A percentile compares a stretch with the other conserved stretches of the same genome.
Evolutionary conservation across 176 grass and related monocot species (phyloP).

Genomic region (Avena eriantha): DNA sequence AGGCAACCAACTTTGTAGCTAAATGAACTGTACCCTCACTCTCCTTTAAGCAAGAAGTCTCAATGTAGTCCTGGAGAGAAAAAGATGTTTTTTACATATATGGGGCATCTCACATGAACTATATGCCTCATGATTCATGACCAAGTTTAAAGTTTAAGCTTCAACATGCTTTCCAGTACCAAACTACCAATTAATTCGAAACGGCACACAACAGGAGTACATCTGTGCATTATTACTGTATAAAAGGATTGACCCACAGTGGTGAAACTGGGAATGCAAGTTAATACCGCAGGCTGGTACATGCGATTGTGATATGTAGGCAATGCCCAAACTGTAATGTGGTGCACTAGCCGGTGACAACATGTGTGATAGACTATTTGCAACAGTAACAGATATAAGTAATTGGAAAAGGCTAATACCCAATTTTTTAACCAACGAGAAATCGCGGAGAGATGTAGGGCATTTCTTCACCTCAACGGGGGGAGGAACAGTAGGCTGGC

Average conservation of each 20-base stretch:
- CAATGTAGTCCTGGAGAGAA: neutral
- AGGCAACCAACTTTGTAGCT: neutral
- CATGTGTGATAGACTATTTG: neutral
- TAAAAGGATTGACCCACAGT: no score
- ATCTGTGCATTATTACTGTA: no score
- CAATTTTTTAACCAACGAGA: neutral
- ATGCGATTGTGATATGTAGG: no score
- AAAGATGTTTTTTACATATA: neutral
- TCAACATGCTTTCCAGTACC: no score
- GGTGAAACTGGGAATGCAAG: neutral
- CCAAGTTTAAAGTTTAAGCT: no score
- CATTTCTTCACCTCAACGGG: neutral
- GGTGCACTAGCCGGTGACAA: neutral
- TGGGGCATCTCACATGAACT: neutral
- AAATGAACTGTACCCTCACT: neutral
- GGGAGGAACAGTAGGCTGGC: neutral
- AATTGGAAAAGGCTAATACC: no score
- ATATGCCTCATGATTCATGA: no score
- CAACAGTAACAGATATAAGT: no score
- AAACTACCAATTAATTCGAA: no score
- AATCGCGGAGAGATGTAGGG: neutral
- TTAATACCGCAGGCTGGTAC: neutral
- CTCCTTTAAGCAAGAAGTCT: neutral
- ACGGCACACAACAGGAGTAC: no score
- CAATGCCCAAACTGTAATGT: neutral